phyloP scores from a whole-genome alignment of 148 eudicot genomes.

The Dysphania ambrosioides region DNA sequence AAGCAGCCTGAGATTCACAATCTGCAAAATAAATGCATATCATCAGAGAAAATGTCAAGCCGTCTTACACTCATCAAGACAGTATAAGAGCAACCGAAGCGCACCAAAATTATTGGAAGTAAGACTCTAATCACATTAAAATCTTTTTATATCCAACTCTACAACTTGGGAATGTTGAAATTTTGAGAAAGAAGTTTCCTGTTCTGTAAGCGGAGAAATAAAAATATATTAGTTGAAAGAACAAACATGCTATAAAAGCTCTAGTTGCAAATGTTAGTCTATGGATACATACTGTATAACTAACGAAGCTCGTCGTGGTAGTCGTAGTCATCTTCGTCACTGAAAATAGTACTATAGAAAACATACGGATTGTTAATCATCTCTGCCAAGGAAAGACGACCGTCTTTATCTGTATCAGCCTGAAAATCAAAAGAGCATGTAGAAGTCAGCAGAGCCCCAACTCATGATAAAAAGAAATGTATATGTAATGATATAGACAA shows the following conservation, averaged over 20 bases:
- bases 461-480: too few species aligned
- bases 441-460: neutral
- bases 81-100: neutral
- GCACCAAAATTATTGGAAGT: conserved; percentile 6
- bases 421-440: conserved; percentile 23
- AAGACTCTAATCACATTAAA: conserved; percentile 4
- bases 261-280: neutral
- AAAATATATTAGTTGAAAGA: conserved; percentile 1
- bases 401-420: conserved; percentile 94
- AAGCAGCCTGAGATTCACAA: conserved; percentile 14
- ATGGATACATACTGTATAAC: conserved; percentile 22
- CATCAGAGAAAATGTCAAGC: neutral
- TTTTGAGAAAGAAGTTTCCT: neutral
- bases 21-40: conserved; percentile 15
- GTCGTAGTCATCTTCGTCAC: conserved; percentile 67
- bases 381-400: conserved; percentile 66
- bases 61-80: neutral
- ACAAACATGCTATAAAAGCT: neutral
- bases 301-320: conserved; percentile 91
- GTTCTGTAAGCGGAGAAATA: conserved; percentile 4
- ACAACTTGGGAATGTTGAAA: conserved; percentile 11
- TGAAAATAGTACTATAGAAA: conserved; percentile 81
- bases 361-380: conserved; percentile 90
- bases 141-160: conserved; percentile 22
- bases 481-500: too few species aligned